Evolutionary conservation across 192 early-diverging fungal genomes (phyloP), one percentile per base, ranked within the genome.

Genomic region (Jimgerdemannia flammicorona): DNA sequence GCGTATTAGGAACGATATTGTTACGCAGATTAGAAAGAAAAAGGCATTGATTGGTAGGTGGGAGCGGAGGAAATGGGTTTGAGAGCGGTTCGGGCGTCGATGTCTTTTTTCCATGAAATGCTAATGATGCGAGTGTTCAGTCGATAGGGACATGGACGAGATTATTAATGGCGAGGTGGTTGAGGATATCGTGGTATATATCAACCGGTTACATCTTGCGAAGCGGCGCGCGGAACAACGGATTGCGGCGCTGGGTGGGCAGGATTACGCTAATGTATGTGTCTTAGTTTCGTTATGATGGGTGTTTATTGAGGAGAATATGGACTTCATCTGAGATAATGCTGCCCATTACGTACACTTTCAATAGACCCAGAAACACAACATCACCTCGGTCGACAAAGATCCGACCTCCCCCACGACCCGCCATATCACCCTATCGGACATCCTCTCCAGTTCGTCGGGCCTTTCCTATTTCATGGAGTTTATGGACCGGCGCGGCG

Each of bases 91-190:
- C 2, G 49, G 49, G 49, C 6, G 29, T 29, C 29, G 29, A 29
- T 1, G 29, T 29, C 29, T 29, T 29, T 29, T 29, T 29, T 29
- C 29, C 29, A 29, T 29, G 29, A 29, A 29, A 29, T 29, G 29
- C 29, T 29, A 29, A 29, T 29, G 29, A 29, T 59, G 49, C 8
- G 8, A 6, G 49, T 2, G 6, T 59, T 59, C 87, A 78, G 91
- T 80, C 68, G 89, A 90, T 64, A 87, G 87, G 69, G 84, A 85
- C 74, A 85, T 86, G 64, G 87, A 90, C 70, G 94, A 95, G 67
- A 90, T 94, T 44, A 88, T 95, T n/a, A 89, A 95, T 70, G 93
- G 94, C 3, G 87, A 89, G 77, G 87, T 88, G 17, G 94, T 96
- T 8, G 76, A 88, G 70, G 91, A 94, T 64, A 86, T 93, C 19